Conservation (phyloP, 352 stramenopile genomes). For the Phytophthora multivora region DNA sequence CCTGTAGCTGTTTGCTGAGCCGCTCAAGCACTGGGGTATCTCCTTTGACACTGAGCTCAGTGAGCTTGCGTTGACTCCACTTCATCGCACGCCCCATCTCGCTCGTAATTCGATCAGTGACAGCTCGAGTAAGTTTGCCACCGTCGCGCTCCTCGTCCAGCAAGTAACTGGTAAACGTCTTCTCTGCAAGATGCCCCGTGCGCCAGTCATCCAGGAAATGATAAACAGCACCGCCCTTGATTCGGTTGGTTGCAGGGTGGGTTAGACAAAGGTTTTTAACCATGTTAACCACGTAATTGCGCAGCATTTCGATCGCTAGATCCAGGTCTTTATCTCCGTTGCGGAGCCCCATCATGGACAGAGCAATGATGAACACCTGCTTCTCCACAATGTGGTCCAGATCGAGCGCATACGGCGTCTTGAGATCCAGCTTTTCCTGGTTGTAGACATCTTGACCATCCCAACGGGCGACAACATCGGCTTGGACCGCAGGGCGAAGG, state of each 20-base stretch:
- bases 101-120: constrained; percentile 20
- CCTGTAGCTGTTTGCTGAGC: constrained; percentile 24
- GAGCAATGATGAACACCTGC: constrained; percentile 36
- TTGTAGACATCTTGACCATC: constrained; percentile 34
- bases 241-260: constrained; percentile 34
- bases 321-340: constrained; percentile 6
- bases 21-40: constrained; percentile 1
- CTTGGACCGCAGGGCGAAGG: constrained; percentile 17
- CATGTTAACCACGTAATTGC: constrained; percentile 29
- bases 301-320: constrained; percentile 17
- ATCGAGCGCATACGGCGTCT: constrained; percentile 12
- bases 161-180: constrained; percentile 34
- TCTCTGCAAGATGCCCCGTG: constrained; percentile 26
- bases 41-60: too few relatives aligned
- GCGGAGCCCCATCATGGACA: constrained; percentile 17
- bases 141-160: constrained; percentile 14
- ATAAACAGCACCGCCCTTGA: constrained; percentile 38
- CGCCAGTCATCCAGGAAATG: constrained; percentile 37
- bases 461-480: constrained; percentile 15
- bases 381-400: constrained; percentile 49
- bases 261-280: constrained; percentile 37
- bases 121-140: constrained; percentile 10
- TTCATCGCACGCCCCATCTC: constrained; percentile 34
- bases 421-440: constrained; percentile 15
- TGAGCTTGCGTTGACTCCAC: too few relatives aligned